Conservation (phyloP, 176 grass and related monocot species). For the Phyllostachys edulis region DNA sequence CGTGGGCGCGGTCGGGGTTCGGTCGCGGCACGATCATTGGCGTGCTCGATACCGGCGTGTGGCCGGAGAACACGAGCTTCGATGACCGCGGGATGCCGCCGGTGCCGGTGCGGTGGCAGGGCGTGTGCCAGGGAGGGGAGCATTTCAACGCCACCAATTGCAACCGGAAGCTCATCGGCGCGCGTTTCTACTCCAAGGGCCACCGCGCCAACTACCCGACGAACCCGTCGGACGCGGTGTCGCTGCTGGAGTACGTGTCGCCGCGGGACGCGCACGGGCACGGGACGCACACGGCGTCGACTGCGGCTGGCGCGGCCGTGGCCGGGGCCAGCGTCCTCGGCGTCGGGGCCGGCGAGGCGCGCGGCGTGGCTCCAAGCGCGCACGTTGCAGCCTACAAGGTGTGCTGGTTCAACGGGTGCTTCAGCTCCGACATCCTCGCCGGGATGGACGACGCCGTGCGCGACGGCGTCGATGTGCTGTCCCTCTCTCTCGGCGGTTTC, state of each 20-base stretch:
- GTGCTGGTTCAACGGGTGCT: conserved; percentile 93
- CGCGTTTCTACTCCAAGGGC: conserved; percentile 88
- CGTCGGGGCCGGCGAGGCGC: conserved; percentile 49
- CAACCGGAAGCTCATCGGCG: conserved; percentile 91
- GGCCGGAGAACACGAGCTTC: conserved; percentile 94
- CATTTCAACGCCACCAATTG: conserved; percentile 59
- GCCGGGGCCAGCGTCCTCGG: conserved; percentile 56
- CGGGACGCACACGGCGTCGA: conserved; percentile 75
- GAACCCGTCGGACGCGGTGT: conserved; percentile 31
- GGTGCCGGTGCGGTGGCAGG: conserved; percentile 52
- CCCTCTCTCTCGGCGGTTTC: conserved; percentile 79
- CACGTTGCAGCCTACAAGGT: conserved; percentile 88
- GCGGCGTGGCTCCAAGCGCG: conserved; percentile 58
- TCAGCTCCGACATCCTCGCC: conserved; percentile 88
- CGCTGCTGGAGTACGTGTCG: conserved; percentile 68
- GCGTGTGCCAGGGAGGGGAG: conserved; percentile 74
- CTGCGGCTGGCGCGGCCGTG: conserved; percentile 51
- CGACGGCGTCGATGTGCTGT: conserved; percentile 75
- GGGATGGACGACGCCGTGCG: conserved; percentile 89
- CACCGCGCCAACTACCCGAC: conserved; percentile 79
- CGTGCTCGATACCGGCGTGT: conserved; percentile 91
- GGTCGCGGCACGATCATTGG: conserved; percentile 67
- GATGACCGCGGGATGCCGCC: conserved; percentile 73
- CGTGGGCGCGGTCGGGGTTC: conserved; percentile 62
- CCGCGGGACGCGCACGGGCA: conserved; percentile 86